These are phyloP conservation scores for Globisporangium cederbergense DNA, from an alignment of 352 stramenopile species.

Conservation along the genomic window DNA sequence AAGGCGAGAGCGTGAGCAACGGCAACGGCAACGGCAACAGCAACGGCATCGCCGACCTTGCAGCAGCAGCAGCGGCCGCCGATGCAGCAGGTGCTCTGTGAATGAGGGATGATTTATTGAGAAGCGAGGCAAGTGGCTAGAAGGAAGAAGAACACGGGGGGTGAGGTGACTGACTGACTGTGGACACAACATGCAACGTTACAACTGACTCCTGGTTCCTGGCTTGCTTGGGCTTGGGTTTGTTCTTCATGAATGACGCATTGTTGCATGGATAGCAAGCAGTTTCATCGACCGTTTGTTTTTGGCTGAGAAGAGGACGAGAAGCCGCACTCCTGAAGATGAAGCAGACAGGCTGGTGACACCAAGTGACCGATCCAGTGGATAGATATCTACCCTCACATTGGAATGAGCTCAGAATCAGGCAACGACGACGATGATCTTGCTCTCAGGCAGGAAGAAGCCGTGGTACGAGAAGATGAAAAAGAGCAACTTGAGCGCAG, in stretches of 20 bases:
- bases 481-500: not conserved
- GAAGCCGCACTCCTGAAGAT: constrained; percentile 7
- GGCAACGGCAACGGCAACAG: not conserved
- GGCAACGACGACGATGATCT: not conserved
- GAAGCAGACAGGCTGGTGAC: not conserved
- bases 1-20: constrained; percentile 7
- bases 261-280: not conserved
- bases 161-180: not conserved
- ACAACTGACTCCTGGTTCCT: not conserved
- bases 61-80: not conserved
- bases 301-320: constrained; percentile 1
- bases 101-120: constrained; percentile 12
- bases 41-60: not conserved
- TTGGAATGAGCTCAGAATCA: not conserved
- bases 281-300: constrained; percentile 5
- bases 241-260: not conserved
- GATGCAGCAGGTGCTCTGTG: not conserved
- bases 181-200: not conserved
- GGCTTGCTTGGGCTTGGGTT: not conserved
- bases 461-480: not conserved
- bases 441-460: not conserved
- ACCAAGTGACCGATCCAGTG: not conserved
- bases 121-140: not conserved
- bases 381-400: not conserved
- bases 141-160: not conserved